A percentile compares a stretch with the other conserved stretches of the same genome.
Evolutionary conservation across 768 basidiomycete genomes (phyloP).

Genomic region (Nidularia pulvinata): DNA sequence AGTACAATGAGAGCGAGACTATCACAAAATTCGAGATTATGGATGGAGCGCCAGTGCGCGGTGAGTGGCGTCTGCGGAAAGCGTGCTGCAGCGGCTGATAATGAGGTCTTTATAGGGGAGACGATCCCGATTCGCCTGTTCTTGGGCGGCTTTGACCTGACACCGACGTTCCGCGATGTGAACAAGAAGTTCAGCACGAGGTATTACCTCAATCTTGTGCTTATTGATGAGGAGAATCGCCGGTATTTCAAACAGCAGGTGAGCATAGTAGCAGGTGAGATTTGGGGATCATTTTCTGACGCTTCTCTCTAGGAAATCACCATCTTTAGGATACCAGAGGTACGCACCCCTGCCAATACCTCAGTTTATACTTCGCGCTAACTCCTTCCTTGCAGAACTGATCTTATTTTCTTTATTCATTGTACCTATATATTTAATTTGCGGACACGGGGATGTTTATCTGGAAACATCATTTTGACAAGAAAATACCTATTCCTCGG

Average conservation of each 20-base stretch:
- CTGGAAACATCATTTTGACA: too few species aligned
- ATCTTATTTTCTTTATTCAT: slow-evolving; percentile 4
- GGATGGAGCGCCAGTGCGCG: slow-evolving; percentile 98
- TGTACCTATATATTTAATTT: slow-evolving; percentile 8
- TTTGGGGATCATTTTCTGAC: not conserved
- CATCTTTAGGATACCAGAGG: slow-evolving; percentile 88
- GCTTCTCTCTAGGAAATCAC: slow-evolving; percentile 70
- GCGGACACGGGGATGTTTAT: not conserved
- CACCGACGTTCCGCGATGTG: slow-evolving; percentile 97
- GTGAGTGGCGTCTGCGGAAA: slow-evolving; percentile 35
- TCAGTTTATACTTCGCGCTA: not conserved
- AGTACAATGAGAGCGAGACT: slow-evolving; percentile 98
- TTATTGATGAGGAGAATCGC: slow-evolving; percentile 98
- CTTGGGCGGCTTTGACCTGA: slow-evolving; percentile 97
- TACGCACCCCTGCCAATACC: slow-evolving; percentile 23
- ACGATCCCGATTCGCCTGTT: slow-evolving; percentile 98
- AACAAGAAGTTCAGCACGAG: slow-evolving; percentile 99
- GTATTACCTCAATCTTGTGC: slow-evolving; percentile 96
- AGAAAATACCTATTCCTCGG: too few species aligned
- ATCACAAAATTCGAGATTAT: slow-evolving; percentile 99
- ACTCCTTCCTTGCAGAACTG: slow-evolving; percentile 1
- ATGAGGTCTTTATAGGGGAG: slow-evolving; percentile 63
- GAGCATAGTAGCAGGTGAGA: slow-evolving; percentile 6
- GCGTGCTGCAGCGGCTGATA: not conserved
- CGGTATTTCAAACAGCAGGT: slow-evolving; percentile 98